These are phyloP conservation scores for Notholithocarpus densiflorus DNA, from an alignment of 306 rosid genomes.

Conservation along the genomic window DNA sequence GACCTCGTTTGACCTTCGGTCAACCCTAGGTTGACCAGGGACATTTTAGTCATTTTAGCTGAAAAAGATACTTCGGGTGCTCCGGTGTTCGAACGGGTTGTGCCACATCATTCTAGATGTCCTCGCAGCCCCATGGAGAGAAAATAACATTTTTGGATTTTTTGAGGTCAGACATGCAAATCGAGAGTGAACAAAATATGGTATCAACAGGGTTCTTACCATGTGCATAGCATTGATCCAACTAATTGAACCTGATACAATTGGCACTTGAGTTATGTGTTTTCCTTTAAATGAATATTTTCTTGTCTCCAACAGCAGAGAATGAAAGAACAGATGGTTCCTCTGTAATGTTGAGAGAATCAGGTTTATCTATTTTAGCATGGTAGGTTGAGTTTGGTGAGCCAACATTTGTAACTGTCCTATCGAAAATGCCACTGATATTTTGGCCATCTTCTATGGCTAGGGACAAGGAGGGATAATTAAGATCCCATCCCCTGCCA, in stretches of 20 bases:
- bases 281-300: background rate
- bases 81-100: too few relatives aligned
- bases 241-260: constrained; percentile 19
- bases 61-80: too few relatives aligned
- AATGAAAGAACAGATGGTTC: constrained; percentile 23
- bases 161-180: too few relatives aligned
- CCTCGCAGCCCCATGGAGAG: too few relatives aligned
- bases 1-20: too few relatives aligned
- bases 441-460: constrained; percentile 17
- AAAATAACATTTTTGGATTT: too few relatives aligned
- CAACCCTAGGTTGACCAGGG: too few relatives aligned
- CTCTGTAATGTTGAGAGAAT: background rate
- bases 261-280: constrained; percentile 15
- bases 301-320: constrained; percentile 24
- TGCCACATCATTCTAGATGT: too few relatives aligned
- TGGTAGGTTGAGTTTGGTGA: constrained; percentile 21
- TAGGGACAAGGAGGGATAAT: constrained; percentile 32
- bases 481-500: constrained; percentile 29
- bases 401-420: constrained; percentile 35
- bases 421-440: constrained; percentile 24
- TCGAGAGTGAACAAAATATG: too few relatives aligned
- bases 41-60: too few relatives aligned
- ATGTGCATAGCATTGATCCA: constrained; percentile 15
- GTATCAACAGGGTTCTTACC: constrained; percentile 9
- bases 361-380: background rate